Evolutionary conservation across 2,329 filamentous ascomycete species (phyloP).

Genomic region (Sporothrix mexicana): DNA sequence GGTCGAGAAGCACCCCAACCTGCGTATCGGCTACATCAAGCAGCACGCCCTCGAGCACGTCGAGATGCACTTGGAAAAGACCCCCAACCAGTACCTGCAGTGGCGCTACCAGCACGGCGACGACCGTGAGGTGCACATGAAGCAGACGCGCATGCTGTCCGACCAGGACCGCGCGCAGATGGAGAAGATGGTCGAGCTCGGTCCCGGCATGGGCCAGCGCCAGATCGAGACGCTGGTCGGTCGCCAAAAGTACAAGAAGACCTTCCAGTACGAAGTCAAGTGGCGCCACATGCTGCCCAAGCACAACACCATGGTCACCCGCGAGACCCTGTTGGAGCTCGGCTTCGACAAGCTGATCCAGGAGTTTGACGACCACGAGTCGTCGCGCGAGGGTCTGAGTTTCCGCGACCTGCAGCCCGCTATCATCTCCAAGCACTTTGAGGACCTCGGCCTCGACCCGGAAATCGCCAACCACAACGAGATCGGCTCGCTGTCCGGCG

Average conservation of each 20-base stretch:
- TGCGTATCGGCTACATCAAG: slow-evolving; percentile 99
- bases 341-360: slow-evolving; percentile 95
- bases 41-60: slow-evolving; percentile 99
- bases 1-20: slow-evolving; percentile 97
- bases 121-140: slow-evolving; percentile 95
- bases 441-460: slow-evolving; percentile 92
- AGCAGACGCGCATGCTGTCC: slow-evolving; percentile 91
- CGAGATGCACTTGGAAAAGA: slow-evolving; percentile 99
- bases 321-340: slow-evolving; percentile 83
- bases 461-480: slow-evolving; percentile 99
- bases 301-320: slow-evolving; percentile 88
- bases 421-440: slow-evolving; percentile 96
- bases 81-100: slow-evolving; percentile 96
- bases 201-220: slow-evolving; percentile 77
- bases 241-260: slow-evolving; percentile 99
- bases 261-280: slow-evolving; percentile 98
- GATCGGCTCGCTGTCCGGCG: slow-evolving; percentile 93
- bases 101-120: slow-evolving; percentile 98
- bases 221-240: slow-evolving; percentile 90
- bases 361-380: slow-evolving; percentile 98
- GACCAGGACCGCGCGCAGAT: slow-evolving; percentile 86
- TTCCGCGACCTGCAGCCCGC: slow-evolving; percentile 93
- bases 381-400: slow-evolving; percentile 95
- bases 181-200: slow-evolving; percentile 85
- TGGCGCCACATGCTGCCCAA: slow-evolving; percentile 90